Conservation (phyloP, 2,329 filamentous ascomycete genomes). For the Lecanicillium sp. region DNA sequence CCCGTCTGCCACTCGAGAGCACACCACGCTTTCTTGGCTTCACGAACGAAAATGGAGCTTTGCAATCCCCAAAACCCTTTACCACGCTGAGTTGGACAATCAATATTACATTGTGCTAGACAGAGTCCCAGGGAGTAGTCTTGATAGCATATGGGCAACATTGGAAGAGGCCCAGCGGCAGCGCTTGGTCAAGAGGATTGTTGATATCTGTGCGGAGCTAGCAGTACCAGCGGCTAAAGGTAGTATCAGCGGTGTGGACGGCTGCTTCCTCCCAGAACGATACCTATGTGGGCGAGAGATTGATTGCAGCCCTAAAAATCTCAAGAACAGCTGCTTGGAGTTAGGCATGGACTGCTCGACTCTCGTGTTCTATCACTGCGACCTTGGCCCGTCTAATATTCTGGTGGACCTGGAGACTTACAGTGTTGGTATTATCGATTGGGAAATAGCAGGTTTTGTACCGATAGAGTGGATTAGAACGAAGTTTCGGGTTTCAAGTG, state of each 20-base stretch:
- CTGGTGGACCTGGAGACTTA: constrained; percentile 21
- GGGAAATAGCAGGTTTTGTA: constrained; percentile 27
- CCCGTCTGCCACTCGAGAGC: constrained; percentile 15
- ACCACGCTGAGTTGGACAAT: constrained; percentile 19
- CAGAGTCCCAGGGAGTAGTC: constrained; percentile 21
- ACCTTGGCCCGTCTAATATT: constrained; percentile 26
- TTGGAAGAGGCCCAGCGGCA: constrained; percentile 19
- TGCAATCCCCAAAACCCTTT: constrained; percentile 15
- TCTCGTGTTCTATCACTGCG: constrained; percentile 25
- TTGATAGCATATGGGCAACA: constrained; percentile 19
- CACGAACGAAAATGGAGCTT: constrained; percentile 15
- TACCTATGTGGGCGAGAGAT: constrained; percentile 7
- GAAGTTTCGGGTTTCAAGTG: constrained; percentile 25
- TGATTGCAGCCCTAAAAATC: constrained; percentile 1
- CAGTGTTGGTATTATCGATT: constrained; percentile 25
- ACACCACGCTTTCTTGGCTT: constrained; percentile 15
- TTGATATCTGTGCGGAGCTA: constrained; percentile 14
- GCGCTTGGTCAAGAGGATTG: constrained; percentile 19
- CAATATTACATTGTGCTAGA: constrained; percentile 23
- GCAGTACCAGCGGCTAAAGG: constrained; percentile 4
- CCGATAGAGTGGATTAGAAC: constrained; percentile 27
- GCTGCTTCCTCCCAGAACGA: constrained; percentile 12
- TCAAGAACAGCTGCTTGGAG: constrained; percentile 13
- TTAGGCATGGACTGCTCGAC: constrained; percentile 25
- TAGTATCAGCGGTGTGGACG: constrained; percentile 17